A percentile compares a stretch with the other conserved stretches of the same genome.
These are phyloP conservation scores for Erysiphe pulchra DNA, from an alignment of 2,329 filamentous ascomycete species.

Conservation along the genomic window DNA sequence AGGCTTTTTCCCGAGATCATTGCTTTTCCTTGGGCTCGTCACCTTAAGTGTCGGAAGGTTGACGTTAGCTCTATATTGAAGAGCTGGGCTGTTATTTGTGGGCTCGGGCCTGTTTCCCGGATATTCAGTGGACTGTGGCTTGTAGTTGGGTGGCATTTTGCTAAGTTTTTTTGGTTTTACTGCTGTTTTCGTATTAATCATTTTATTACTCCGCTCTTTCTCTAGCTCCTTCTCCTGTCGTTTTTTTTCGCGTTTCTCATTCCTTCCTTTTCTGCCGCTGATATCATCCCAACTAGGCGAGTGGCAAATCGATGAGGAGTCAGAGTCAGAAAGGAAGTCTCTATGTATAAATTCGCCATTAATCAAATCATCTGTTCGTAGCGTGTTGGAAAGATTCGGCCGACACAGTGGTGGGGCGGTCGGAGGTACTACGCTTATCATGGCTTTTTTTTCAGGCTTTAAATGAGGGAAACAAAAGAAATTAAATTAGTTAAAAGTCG, in stretches of 20 bases:
- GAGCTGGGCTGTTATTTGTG: background rate
- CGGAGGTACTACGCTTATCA: background rate
- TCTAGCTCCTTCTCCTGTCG: constrained; percentile 5
- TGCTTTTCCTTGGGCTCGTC: constrained; percentile 2
- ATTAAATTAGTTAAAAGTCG: too few species aligned
- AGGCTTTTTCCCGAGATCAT: constrained; percentile 4
- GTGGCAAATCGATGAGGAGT: constrained; percentile 23
- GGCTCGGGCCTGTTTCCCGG: constrained; percentile 1
- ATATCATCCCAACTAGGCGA: constrained; percentile 37
- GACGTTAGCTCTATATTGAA: background rate
- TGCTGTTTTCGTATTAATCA: constrained; percentile 13
- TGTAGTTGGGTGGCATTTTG: constrained; percentile 5
- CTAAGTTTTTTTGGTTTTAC: constrained; percentile 7
- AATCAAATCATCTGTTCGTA: background rate
- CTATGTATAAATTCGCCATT: constrained; percentile 1
- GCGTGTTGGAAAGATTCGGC: background rate
- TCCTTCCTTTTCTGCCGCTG: constrained; percentile 20
- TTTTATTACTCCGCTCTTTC: constrained; percentile 15
- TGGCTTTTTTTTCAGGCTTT: background rate
- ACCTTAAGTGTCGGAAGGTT: background rate
- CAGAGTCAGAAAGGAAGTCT: constrained; percentile 5
- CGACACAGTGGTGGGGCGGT: background rate
- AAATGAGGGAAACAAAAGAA: too few species aligned
- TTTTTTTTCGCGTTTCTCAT: constrained; percentile 17
- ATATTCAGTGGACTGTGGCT: background rate